Evolutionary conservation across 129 eudicot genomes (phyloP).

Genomic region (Deinandra increscens): DNA sequence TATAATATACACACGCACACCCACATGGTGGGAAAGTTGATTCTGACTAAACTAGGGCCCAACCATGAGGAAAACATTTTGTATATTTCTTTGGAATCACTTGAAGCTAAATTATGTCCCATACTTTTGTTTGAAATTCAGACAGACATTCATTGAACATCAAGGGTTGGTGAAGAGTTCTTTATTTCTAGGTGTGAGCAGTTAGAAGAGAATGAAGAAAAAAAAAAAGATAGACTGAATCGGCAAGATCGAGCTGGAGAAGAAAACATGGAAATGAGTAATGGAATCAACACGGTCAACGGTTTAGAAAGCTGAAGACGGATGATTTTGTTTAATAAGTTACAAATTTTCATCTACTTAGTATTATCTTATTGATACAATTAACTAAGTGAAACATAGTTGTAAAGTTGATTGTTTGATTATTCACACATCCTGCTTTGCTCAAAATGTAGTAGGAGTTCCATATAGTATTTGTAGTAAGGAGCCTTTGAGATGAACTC

Average conservation of each 20-base stretch:
- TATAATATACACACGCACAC: too few relatives aligned
- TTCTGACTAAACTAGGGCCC: constrained; percentile 43
- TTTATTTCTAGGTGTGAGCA: background rate
- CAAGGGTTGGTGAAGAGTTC: constrained; percentile 15
- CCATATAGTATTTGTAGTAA: too few relatives aligned
- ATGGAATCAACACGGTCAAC: background rate
- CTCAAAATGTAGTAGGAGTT: too few relatives aligned
- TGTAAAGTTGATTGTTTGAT: background rate
- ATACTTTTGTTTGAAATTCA: constrained; percentile 31
- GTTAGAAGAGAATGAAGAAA: background rate
- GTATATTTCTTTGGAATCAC: constrained; percentile 28
- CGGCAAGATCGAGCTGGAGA: background rate
- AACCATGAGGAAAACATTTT: constrained; percentile 38
- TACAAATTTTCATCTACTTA: background rate
- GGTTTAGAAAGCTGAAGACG: background rate
- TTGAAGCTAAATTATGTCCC: constrained; percentile 35
- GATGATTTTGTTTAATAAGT: background rate
- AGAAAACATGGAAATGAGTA: background rate
- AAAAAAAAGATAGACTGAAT: background rate
- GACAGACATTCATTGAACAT: constrained; percentile 9
- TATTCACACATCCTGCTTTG: background rate
- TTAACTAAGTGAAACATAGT: background rate
- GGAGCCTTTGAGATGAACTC: too few relatives aligned
- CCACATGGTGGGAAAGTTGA: constrained; percentile 12
- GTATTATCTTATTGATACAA: background rate